Percentiles rank a stretch among this genome's conserved stretches.
phyloP scores from a whole-genome alignment of 1,139 yeast species.

The Ashbya aceris region DNA sequence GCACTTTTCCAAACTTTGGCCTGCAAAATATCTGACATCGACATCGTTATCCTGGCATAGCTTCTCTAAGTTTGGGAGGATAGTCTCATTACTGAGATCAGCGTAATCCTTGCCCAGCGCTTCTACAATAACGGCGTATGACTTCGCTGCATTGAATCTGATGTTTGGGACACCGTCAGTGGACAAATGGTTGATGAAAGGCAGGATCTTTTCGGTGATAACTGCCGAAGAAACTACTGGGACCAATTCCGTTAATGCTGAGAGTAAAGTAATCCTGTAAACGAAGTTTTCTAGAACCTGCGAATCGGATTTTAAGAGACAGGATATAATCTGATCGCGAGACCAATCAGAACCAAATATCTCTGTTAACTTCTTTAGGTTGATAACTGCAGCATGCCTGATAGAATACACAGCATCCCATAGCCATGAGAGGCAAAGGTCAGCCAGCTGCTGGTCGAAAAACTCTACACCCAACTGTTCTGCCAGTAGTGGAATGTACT shows the following conservation, averaged over 20 bases:
- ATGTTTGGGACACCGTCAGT: constrained; percentile 88
- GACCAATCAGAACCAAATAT: constrained; percentile 96
- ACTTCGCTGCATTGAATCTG: constrained; percentile 87
- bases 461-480: constrained; percentile 89
- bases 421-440: constrained; percentile 89
- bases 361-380: constrained; percentile 67
- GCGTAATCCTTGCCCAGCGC: constrained; percentile 34
- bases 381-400: constrained; percentile 89
- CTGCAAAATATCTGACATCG: constrained; percentile 84
- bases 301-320: constrained; percentile 49
- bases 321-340: constrained; percentile 67
- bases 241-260: constrained; percentile 73
- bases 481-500: constrained; percentile 93
- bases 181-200: constrained; percentile 64
- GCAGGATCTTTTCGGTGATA: constrained; percentile 58
- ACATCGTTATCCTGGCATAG: constrained; percentile 68
- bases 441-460: constrained; percentile 84
- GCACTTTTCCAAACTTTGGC: constrained; percentile 41
- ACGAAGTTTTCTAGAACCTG: constrained; percentile 47
- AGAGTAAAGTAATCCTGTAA: constrained; percentile 82
- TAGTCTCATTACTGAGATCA: constrained; percentile 42
- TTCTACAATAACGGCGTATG: constrained; percentile 54
- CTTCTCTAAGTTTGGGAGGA: constrained; percentile 57
- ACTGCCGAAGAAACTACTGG: constrained; percentile 54
- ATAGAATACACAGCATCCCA: constrained; percentile 98